Percentiles rank a stretch among this genome's conserved stretches.
These are phyloP conservation scores for Globisporangium alternatum DNA, from an alignment of 352 stramenopile species.

Conservation along the genomic window DNA sequence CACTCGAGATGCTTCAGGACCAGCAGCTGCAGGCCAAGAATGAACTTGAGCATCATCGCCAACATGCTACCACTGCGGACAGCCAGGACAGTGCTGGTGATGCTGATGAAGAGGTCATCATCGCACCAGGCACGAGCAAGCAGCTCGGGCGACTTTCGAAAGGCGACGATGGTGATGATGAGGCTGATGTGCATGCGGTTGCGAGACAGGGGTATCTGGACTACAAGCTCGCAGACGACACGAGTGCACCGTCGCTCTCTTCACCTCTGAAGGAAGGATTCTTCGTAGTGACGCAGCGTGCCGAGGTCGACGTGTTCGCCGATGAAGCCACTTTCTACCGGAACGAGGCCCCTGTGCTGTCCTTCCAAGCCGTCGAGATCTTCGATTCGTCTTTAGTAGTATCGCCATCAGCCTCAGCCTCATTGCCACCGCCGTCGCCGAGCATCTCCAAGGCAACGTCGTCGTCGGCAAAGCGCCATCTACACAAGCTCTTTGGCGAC, in stretches of 20 bases:
- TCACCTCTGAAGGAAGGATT: slow-evolving; percentile 26
- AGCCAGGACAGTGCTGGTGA: neutral
- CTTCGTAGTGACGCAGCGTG: slow-evolving; percentile 35
- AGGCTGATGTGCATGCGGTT: neutral
- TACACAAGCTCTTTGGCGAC: slow-evolving; percentile 24
- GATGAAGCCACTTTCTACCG: slow-evolving; percentile 48
- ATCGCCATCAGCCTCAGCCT: neutral
- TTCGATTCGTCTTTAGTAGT: neutral
- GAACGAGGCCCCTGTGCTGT: slow-evolving; percentile 18
- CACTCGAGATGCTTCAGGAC: slow-evolving; percentile 54
- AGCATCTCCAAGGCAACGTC: neutral
- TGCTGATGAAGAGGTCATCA: slow-evolving; percentile 4
- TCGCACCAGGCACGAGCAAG: neutral
- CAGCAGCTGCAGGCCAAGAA: slow-evolving; percentile 36
- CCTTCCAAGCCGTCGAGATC: slow-evolving; percentile 35
- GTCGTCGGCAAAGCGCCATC: slow-evolving; percentile 13
- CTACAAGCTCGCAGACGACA: slow-evolving; percentile 8
- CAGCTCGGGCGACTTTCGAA: neutral
- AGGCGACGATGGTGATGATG: neutral
- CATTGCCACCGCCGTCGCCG: neutral
- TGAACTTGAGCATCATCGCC: neutral
- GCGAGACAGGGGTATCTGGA: slow-evolving; percentile 17
- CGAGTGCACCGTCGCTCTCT: slow-evolving; percentile 11
- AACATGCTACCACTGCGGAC: neutral
- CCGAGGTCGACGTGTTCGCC: slow-evolving; percentile 31